Base-by-base conservation (phyloP, 2,329 filamentous ascomycete genomes). In the Zymoseptoria passerinii region DNA sequence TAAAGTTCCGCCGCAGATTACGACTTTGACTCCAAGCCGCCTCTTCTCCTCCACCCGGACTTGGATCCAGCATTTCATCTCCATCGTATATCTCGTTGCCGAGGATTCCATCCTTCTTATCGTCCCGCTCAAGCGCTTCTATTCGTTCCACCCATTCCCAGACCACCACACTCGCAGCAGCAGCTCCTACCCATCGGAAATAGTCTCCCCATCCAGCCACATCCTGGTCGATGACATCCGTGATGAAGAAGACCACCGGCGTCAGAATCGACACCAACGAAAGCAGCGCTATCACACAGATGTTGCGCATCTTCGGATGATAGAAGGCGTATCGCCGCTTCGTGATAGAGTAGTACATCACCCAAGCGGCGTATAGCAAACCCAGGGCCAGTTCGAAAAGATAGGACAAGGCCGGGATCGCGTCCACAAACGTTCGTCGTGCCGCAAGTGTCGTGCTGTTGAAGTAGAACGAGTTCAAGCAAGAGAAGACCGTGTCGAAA, bases 71-170 rank as follows among this genome's bases (percentile, higher is more conserved):
- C 86, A 94, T 95, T 70, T 96, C 92, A 67, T 96, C 92, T 3
- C 91, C 92, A 66, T 96, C 92, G 68, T 95, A 96, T 0, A 96
- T 85, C 70, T 96, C 92, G 63, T 92, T 81, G 3, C 92, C 92
- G 1, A 96, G 76, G 57, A 96, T 95, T 0, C 92, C 92, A 66
- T 95, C 91, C 74, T 95, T 95, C 74, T 92, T 90, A 72, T 96
- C 91, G 72, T 96, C 91, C 65, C 92, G 84, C 76, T 96, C 92
- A 61, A 96, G 74, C 0, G 91, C 90, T 72, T 96, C 92, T 53
- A 96, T 96, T 27, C 92, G 83, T 73, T 96, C 92, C 2, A 96
- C 92, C 92, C 92, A 96, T 73, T 96, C 92, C 92, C 92, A 96
- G 1, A 96, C 92, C 20, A 96, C 89, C n/a, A 96, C 92, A 74